Base-by-base conservation (phyloP, 2,329 filamentous ascomycete genomes). In the Chrysoporthe austroafricana region DNA sequence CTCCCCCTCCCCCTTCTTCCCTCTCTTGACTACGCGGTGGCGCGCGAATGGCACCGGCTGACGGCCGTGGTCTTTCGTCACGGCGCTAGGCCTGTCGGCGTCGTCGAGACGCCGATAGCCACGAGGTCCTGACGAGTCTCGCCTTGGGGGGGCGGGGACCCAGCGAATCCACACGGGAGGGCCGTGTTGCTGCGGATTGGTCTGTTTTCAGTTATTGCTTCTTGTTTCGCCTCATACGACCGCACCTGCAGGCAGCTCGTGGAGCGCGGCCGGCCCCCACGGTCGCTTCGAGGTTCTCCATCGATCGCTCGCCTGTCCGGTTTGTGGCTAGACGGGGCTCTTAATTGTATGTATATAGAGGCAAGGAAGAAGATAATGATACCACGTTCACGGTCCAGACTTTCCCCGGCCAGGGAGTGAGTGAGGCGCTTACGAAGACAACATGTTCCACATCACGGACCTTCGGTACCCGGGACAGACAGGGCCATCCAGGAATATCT, bases 71-170 rank as follows among this genome's bases (percentile, higher is more conserved):
- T 42, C 21, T 16, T n/a, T 26, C 16, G 57, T 36, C 26, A 14
- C 56, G 26, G 57, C 18, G 57, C 44, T 63, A 67, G 68, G 58
- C 52, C 52, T 57, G 46, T 67, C 54, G 68, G 54, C 36, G 52
- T 54, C 59, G 62, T 21, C 42, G 52, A 67, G 58, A 60, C 36
- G 36, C 62, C 68, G 59, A 62, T 56, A 36, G 42, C 36, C 32
- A 62, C 56, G 64, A 64, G 63, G 62, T 50, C 68, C 32, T 62
- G 59, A 68, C 50, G 63, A 62, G 60, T 54, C 9, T 48, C 42
- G 44, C 21, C 44, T 34, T 61, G 44, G 34, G 56, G 7, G 18
- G 14, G 21, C 36, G 21, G 6, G 9, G 46, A 50, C 21, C 11
- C 50, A 14, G 26, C 21, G 32, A 62, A 61, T 46, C 26, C 36